Conservation (phyloP, 768 basidiomycete species). For the Lentinula sp. region DNA sequence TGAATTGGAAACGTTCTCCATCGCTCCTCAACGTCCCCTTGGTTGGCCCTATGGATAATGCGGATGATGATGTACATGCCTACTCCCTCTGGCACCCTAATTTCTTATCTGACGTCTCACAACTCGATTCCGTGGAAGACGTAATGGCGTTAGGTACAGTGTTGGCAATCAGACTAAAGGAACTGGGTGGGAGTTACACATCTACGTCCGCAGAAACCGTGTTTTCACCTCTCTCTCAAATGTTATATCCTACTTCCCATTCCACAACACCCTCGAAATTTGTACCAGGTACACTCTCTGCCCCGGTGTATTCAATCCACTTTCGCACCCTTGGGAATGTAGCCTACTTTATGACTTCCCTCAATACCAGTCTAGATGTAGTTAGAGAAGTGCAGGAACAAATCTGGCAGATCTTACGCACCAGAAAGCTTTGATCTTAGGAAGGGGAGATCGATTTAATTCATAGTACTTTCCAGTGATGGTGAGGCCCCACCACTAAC, state of each 20-base stretch:
- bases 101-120: constrained; percentile 63
- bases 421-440: background rate
- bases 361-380: constrained; percentile 57
- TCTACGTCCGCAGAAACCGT: constrained; percentile 61
- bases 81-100: constrained; percentile 89
- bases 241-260: constrained; percentile 4
- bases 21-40: background rate
- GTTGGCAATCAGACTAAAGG: constrained; percentile 69
- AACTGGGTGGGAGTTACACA: constrained; percentile 27
- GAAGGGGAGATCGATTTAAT: no score
- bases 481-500: no score
- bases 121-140: constrained; percentile 51
- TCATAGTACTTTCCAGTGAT: no score
- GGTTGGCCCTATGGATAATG: background rate
- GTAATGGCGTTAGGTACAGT: constrained; percentile 88
- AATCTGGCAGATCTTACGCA: constrained; percentile 37
- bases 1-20: background rate
- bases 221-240: constrained; percentile 40
- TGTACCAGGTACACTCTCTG: constrained; percentile 15
- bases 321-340: constrained; percentile 87
- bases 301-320: constrained; percentile 60
- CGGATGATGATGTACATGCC: constrained; percentile 20
- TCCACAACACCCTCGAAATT: constrained; percentile 23
- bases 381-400: constrained; percentile 59
- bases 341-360: constrained; percentile 88